These are phyloP conservation scores for Sorghum bicolor DNA, from an alignment of 176 grass and related monocot genomes.

Conservation along the genomic window DNA sequence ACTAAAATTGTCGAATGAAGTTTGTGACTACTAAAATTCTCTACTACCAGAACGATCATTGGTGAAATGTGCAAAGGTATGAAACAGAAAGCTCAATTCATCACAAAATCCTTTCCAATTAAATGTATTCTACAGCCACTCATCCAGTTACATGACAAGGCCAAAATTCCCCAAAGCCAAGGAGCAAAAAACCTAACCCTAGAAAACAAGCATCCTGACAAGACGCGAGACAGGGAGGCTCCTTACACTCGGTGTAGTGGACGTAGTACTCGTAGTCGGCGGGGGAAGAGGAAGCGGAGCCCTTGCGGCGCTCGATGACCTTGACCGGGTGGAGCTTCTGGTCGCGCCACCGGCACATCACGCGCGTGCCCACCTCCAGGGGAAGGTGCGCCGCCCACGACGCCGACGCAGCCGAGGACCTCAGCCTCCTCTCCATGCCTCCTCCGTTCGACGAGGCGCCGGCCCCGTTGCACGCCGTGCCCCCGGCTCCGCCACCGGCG, in stretches of 20 bases:
- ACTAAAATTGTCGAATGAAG: neutral
- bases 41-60: neutral
- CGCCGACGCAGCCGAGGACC: conserved; percentile 23
- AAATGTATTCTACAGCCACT: neutral
- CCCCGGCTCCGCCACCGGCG: conserved; percentile 23
- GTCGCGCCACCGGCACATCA: conserved; percentile 98
- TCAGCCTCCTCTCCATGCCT: conserved; percentile 48
- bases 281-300: conserved; percentile 28
- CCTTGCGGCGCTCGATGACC: conserved; percentile 94
- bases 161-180: conserved; percentile 5
- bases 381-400: conserved; percentile 43
- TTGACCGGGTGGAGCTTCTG: conserved; percentile 95
- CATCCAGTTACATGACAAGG: neutral
- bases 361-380: conserved; percentile 90
- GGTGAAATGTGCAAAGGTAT: neutral
- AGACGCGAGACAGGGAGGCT: neutral
- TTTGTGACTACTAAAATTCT: neutral
- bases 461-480: conserved; percentile 53
- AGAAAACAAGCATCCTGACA: conserved; percentile 17
- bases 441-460: conserved; percentile 41
- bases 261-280: conserved; percentile 97
- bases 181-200: conserved; percentile 40
- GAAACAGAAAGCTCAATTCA: conserved; percentile 11
- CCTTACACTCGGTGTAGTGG: conserved; percentile 97
- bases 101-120: neutral